Evolutionary conservation across 257 asterid species (phyloP).

Genomic region (Solanum phureja): DNA sequence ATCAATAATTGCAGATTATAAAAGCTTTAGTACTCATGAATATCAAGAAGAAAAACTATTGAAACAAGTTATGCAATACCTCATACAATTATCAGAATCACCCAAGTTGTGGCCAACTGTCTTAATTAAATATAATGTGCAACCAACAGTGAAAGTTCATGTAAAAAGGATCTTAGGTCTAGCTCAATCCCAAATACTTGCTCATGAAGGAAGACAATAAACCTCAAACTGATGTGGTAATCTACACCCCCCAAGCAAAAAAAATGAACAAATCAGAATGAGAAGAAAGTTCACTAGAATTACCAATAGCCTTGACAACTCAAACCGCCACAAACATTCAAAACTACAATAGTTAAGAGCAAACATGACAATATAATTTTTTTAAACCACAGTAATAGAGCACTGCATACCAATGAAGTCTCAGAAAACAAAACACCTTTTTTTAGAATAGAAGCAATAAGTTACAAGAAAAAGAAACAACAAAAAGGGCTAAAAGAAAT

Average conservation of each 20-base stretch:
- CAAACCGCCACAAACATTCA: neutral
- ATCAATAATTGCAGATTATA: neutral
- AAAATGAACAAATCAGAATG: neutral
- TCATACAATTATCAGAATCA: neutral
- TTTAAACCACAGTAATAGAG: neutral
- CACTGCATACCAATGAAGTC: neutral
- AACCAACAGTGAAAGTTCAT: neutral
- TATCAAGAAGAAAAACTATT: neutral
- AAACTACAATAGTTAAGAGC: neutral
- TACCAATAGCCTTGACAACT: neutral
- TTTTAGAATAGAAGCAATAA: neutral
- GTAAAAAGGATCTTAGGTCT: neutral
- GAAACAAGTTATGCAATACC: neutral
- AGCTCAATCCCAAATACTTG: neutral
- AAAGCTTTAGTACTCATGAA: neutral
- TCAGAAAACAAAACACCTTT: neutral
- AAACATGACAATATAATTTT: neutral
- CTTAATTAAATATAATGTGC: neutral
- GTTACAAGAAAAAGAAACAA: neutral
- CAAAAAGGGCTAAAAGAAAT: neutral
- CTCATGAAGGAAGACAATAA: neutral
- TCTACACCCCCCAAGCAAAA: neutral
- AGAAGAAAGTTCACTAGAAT: neutral
- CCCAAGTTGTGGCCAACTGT: neutral
- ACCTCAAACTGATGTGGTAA: neutral